These are phyloP conservation scores for Russula sp. DNA, from an alignment of 768 basidiomycete genomes.

Conservation along the genomic window DNA sequence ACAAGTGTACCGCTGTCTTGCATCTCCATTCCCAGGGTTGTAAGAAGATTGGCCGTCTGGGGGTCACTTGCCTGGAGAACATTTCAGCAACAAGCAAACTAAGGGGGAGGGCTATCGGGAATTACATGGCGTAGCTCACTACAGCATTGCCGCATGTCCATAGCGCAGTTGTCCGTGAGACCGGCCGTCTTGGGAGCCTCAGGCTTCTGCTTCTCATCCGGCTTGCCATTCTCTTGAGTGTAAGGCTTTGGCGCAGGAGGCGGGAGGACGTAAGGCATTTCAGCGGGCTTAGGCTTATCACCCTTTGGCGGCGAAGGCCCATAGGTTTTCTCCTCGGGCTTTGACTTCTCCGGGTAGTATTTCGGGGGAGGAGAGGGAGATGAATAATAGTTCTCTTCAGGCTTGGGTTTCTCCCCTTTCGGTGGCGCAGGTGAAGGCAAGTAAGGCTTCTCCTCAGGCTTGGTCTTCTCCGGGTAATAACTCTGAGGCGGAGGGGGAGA, in stretches of 20 bases:
- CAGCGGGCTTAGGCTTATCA: not conserved
- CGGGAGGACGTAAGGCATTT: not conserved
- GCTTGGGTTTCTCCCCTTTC: not conserved
- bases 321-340: not conserved
- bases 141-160: not conserved
- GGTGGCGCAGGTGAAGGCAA: not conserved
- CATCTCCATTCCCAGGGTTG: not conserved
- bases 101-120: not conserved
- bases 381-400: not conserved
- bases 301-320: not conserved
- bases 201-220: not conserved
- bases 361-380: not conserved
- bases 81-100: not conserved
- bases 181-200: not conserved
- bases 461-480: not conserved
- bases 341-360: not conserved
- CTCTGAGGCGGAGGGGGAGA: too few relatives aligned
- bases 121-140: not conserved
- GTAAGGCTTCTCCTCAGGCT: conserved; percentile 3
- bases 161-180: not conserved
- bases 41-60: not conserved
- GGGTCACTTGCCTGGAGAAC: not conserved
- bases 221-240: not conserved
- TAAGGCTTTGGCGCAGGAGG: not conserved
- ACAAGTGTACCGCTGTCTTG: not conserved